Conservation (phyloP, 192 early-diverging fungal genomes). For the Coemansia biformis region DNA sequence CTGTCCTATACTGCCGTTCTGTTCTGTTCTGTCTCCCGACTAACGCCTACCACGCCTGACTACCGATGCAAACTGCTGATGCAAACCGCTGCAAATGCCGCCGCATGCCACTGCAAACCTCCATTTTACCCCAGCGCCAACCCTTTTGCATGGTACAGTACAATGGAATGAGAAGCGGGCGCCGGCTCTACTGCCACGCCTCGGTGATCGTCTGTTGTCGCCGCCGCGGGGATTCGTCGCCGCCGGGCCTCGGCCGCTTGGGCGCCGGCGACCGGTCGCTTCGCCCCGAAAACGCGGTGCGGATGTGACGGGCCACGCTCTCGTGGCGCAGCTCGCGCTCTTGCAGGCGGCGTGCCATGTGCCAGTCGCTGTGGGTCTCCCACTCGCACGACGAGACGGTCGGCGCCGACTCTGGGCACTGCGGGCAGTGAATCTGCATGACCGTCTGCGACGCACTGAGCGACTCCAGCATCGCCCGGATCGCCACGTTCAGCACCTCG, state of each 20-base stretch:
- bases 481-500: conserved; percentile 31
- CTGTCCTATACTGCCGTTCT: too few relatives aligned
- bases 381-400: conserved; percentile 31
- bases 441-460: conserved; percentile 35
- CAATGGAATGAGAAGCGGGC: too few relatives aligned
- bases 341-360: conserved; percentile 42
- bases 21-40: too few relatives aligned
- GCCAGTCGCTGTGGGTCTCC: conserved; percentile 49
- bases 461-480: conserved; percentile 47
- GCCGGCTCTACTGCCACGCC: conserved; percentile 32
- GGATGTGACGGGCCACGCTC: conserved; percentile 20
- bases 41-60: too few relatives aligned
- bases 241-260: conserved; percentile 18
- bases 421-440: conserved; percentile 43
- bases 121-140: too few relatives aligned
- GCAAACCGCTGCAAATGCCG: too few relatives aligned
- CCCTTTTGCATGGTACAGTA: too few relatives aligned
- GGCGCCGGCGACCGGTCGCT: conserved; percentile 4
- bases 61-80: too few relatives aligned
- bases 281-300: conserved; percentile 12
- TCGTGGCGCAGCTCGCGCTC: conserved; percentile 43
- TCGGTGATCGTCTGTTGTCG: conserved; percentile 41
- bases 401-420: conserved; percentile 21
- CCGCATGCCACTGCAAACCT: too few relatives aligned
- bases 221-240: conserved; percentile 3